Base-by-base conservation (phyloP, 2,329 filamentous ascomycete genomes). In the Aspergillus clavatus region DNA sequence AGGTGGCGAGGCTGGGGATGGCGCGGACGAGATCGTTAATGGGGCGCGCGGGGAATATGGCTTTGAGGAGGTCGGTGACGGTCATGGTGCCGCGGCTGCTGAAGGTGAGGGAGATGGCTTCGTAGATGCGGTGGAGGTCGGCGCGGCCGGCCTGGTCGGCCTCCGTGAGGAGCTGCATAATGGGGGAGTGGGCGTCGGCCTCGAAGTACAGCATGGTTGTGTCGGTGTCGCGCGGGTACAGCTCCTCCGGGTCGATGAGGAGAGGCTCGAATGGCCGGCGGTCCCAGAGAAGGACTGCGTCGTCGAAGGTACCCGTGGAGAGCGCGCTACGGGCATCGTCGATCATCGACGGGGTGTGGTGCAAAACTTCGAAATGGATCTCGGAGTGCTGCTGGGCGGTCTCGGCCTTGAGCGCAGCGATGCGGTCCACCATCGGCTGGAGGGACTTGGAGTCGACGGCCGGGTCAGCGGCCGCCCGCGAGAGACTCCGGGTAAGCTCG, bases 261-360 rank as follows among this genome's bases (percentile, higher is more conserved):
- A 95, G 71, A 0, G 88, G 86, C 57, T 95, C 87, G 57, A 80
- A 82, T 2, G 72, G 68, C 12, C 89, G 81, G 1, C 78, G 75
- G 63, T 95, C 88, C 81, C 83, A 90, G 21, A 73, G 57, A 3
- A 91, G 64, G 1, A 75, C 56, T 0, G 81, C 77, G 1, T 63
- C 76, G 71, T 40, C 68, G 62, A 56, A 76, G 72, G 52, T 56
- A 10, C 53, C 54, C 2, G 50, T 53, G 6, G 43, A 38, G 12
- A 48, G 37, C 18, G 52, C 44, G 12, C 77, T 53, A 51, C 79
- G 76, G 36, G 74, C 62, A 57, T 82, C 80, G 55, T 86, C 82
- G 23, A 72, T 38, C 68, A 56, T 23, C 68, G 18, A 59, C 46
- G 55, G 73, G 46, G 55, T 61, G 66, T 45, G 62, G 64, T 43